Evolutionary conservation across 768 basidiomycete species (phyloP), one percentile per base, ranked within the genome.

Genomic region (Ramaria rubella): DNA sequence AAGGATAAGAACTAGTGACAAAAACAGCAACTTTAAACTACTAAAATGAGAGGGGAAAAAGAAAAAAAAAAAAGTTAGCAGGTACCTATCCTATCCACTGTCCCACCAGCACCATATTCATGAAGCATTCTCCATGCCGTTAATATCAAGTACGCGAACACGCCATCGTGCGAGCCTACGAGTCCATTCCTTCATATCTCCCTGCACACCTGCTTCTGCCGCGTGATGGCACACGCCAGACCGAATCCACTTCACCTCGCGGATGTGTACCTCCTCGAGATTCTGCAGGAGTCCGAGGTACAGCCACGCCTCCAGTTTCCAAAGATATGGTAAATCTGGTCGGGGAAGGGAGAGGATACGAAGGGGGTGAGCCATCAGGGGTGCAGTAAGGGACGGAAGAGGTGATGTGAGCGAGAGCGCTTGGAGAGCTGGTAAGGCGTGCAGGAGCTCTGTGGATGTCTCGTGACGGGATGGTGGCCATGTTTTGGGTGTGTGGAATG

Each of bases 181-280:
- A 58, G 76, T 76, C 90, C 90, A 92, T 56, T 82, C 79, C 60
- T 75, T 72, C 81, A 92, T 84, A 66, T 89, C 86, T 42, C 88
- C 90, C 69, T 90, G 89, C 14, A 89, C 78, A 7, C 90, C 90
- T 6, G 89, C 79, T 60, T 78, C 81, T 60, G 80, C 82, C 24
- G 90, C 90, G 58, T 77, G 74, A 0, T 69, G 70, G 7, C 77
- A 81, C 68, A 90, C 77, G 0, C 87, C 89, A 51, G 76, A 77
- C 53, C 83, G 72, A 33, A 91, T 68, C 87, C 89, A 91, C 30
- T 81, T 80, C 17, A 88, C 77, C 61, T 90, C 87, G 58, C 86
- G 73, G 15, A 77, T 74, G 15, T 85, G 78, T 19, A 92, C 70
- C 7, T 78, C 75, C 40, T 71, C 65, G 23, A 92, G 73, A 12